Conservation (phyloP, 305 asterid genomes). For the Fraxinus angustifolia region DNA sequence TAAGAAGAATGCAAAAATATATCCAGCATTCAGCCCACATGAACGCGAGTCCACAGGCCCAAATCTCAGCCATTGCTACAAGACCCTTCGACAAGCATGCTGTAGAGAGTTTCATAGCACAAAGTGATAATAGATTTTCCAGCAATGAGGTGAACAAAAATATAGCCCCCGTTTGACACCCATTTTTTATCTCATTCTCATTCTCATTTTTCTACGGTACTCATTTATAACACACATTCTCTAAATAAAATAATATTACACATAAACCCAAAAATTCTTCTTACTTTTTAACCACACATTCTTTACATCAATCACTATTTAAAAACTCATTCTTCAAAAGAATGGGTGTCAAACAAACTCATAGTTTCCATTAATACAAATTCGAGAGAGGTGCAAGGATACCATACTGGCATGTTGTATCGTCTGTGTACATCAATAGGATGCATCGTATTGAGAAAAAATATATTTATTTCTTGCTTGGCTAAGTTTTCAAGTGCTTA, state of each 20-base stretch:
- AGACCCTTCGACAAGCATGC: conserved; percentile 1
- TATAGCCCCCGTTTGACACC: too few species aligned
- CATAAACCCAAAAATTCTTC: too few species aligned
- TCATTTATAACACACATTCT: too few species aligned
- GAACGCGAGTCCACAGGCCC: not conserved
- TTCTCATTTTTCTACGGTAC: too few species aligned
- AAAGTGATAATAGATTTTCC: not conserved
- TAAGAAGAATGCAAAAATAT: conserved; percentile 1
- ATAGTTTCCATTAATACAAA: not conserved
- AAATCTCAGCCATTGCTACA: not conserved
- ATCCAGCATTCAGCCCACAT: not conserved
- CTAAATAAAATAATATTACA: too few species aligned
- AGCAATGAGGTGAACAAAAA: not conserved
- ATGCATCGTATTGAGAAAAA: not conserved
- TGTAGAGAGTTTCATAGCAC: not conserved
- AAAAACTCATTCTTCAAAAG: too few species aligned
- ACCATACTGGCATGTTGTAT: not conserved
- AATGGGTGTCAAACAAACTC: too few species aligned
- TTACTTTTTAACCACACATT: too few species aligned
- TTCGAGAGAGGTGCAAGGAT: conserved; percentile 3
- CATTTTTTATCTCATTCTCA: too few species aligned
- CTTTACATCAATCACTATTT: too few species aligned
- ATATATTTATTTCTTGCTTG: not conserved
- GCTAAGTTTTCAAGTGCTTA: not conserved
- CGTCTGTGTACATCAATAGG: not conserved